Percentiles rank a stretch among this genome's conserved stretches.
These are phyloP conservation scores for Talinum fruticosum DNA, from an alignment of 148 eudicot species.

Conservation along the genomic window DNA sequence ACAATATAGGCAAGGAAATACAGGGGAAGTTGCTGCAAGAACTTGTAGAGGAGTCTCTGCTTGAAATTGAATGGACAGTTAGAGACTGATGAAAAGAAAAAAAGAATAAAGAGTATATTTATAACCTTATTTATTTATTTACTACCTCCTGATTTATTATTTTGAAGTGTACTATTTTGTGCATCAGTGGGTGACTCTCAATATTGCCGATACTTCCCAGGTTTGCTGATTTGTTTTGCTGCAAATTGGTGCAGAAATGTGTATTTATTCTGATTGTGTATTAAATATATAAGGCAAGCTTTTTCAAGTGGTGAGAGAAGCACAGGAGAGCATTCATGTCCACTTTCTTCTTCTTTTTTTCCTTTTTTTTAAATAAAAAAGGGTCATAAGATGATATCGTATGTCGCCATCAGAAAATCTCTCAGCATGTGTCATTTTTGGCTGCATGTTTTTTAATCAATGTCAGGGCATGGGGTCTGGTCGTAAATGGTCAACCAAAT, in stretches of 20 bases:
- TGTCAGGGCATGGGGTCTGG: background rate
- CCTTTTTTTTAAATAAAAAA: too few species aligned
- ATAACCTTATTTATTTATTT: background rate
- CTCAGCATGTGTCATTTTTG: background rate
- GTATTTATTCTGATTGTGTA: background rate
- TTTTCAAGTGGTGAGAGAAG: background rate
- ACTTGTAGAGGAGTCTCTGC: slow-evolving; percentile 68
- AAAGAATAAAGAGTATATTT: too few species aligned
- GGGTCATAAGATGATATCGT: background rate
- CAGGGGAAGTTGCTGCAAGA: slow-evolving; percentile 72
- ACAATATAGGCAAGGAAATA: slow-evolving; percentile 59
- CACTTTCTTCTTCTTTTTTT: background rate
- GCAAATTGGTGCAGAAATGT: background rate
- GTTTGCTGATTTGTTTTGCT: background rate
- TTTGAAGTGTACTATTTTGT: background rate
- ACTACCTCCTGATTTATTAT: background rate
- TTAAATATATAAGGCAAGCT: slow-evolving; percentile 3
- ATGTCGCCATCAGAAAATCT: background rate
- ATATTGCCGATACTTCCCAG: background rate
- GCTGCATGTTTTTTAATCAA: background rate
- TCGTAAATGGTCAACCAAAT: background rate
- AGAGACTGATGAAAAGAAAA: slow-evolving; percentile 15
- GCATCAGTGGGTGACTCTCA: background rate
- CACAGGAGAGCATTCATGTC: background rate
- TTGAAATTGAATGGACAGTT: slow-evolving; percentile 52